phyloP scores from a whole-genome alignment of 1,139 yeast genomes.

The Protomyces macrosporus region DNA sequence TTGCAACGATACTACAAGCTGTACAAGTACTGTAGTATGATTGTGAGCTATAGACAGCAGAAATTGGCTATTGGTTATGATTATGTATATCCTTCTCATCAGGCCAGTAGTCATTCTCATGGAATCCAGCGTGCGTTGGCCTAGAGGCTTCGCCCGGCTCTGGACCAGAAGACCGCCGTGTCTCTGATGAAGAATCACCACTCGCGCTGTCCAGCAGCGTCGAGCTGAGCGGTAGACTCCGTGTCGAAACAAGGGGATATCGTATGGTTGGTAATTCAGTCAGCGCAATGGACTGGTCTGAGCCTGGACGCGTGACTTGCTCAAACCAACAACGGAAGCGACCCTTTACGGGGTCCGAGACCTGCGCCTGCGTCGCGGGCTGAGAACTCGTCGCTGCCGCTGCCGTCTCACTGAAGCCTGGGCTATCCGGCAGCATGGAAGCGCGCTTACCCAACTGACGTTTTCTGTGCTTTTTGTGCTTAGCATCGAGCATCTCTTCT shows the following conservation, averaged over 20 bases:
- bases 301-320: neutral
- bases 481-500: conserved; percentile 46
- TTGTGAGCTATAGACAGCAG: no score
- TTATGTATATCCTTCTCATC: conserved; percentile 3
- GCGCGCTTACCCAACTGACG: conserved; percentile 30
- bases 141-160: neutral
- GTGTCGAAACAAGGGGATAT: neutral
- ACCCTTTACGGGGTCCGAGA: neutral
- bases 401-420: neutral
- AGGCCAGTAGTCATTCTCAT: conserved; percentile 14
- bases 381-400: neutral
- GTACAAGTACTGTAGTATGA: no score
- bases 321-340: neutral
- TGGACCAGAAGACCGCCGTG: neutral
- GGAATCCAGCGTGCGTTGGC: neutral
- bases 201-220: neutral
- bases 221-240: neutral
- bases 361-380: neutral
- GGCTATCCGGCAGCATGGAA: conserved; percentile 30
- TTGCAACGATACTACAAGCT: no score
- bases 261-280: neutral
- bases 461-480: conserved; percentile 3
- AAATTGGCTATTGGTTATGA: no score
- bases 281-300: neutral
- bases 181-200: neutral